Evolutionary conservation across 805 yeast genomes (phyloP), one percentile per base, ranked within the genome.

Genomic region (Sugiyamaella floridensis): DNA sequence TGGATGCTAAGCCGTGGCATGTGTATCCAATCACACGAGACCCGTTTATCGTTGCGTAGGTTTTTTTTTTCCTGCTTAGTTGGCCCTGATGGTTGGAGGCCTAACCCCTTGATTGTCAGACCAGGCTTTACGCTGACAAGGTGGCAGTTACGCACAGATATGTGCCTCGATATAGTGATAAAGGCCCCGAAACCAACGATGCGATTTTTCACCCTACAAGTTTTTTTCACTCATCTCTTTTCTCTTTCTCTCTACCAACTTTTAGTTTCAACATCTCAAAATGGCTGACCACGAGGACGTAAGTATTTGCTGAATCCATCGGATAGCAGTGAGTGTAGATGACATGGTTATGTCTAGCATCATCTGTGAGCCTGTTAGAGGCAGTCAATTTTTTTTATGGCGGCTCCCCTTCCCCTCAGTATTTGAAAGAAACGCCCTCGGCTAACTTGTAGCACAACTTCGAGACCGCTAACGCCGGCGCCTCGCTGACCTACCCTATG

Each of bases 381-480:
- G 32, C n/a, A n/a, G n/a, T n/a, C n/a, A n/a, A n/a, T n/a, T n/a
- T n/a, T n/a, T n/a, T n/a, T n/a, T n/a, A n/a, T n/a, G n/a, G n/a
- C n/a, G n/a, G n/a, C n/a, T n/a, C n/a, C n/a, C n/a, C n/a, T n/a
- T n/a, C n/a, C n/a, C n/a, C n/a, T n/a, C n/a, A n/a, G n/a, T n/a
- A n/a, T n/a, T n/a, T n/a, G n/a, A n/a, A n/a, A n/a, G n/a, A n/a
- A n/a, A n/a, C n/a, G n/a, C n/a, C 40, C 16, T 14, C 28, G 26
- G 18, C 55, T 41, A 34, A 52, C 55, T 18, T 61, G 15, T 64
- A 87, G 89, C 97, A 89, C 83, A 81, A 83, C 77, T 92, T 92
- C 79, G 97, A 90, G 79, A 81, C 90, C 82, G 98, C 86, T 74
- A 93, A 88, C 76, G 98, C 99, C 71, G 98, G 97, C 78, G 90